Evolutionary conservation across 106 monocot species (phyloP), one percentile per base, ranked within the genome.

Genomic region (Dioscorea zingiberensis): DNA sequence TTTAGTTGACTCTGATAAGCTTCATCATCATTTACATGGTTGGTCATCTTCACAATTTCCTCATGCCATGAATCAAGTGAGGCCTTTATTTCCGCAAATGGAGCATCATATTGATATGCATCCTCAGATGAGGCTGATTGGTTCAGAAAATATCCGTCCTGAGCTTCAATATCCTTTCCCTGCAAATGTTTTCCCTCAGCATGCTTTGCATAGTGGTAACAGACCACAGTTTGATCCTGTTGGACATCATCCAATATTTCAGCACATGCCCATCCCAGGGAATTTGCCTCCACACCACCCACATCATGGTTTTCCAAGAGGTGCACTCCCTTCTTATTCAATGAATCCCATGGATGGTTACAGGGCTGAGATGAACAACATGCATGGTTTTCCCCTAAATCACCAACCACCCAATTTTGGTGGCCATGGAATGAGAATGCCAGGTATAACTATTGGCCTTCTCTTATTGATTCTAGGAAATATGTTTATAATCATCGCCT

Each of bases 171-270:
- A 72, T 48, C 55, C 63, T 21, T 76, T 71, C 57, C 71, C 38
- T 68, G 27, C 60, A 16, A 92, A 82, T 80, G n/a, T 68, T 59
- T 53, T 71, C 68, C 76, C 73, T 44, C 84, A 65, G 24, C 76
- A 79, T 62, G 48, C 62, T 53, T 63, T 75, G 51, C 59, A 49
- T 58, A 53, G 14, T 68, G 53, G 32, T 55, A 54, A 69, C 57
- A 76, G 63, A 2, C 81, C 76, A 6, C 68, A 32, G 14, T 58
- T 83, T 54, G 85, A 85, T 59, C 70, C 80, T 61, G 30, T 75
- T 48, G 30, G 28, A 1, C 88, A 72, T 65, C 80, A 77, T 60
- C 73, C 68, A 27, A 79, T 80, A 65, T 30, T 83, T 60, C 81
- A 74, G 23, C 76, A 78, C 25, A 66, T 82, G 58, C 57, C 76